These are phyloP conservation scores for Candida morakotiae DNA, from an alignment of 805 yeast species.

Conservation along the genomic window DNA sequence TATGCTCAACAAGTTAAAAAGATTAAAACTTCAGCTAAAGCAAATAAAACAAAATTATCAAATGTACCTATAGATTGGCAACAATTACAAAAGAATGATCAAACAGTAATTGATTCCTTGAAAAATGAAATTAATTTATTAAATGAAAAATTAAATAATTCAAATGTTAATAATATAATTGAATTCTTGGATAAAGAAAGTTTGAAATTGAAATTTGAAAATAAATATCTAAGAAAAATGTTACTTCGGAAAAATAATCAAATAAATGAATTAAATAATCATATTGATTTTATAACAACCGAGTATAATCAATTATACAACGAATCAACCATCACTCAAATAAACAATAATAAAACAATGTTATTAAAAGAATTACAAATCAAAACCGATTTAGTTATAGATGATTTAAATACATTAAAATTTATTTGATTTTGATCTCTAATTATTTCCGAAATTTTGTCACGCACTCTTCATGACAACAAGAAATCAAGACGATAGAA, in stretches of 20 bases:
- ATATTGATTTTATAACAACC: slow-evolving; percentile 19
- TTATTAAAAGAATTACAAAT: slow-evolving; percentile 8
- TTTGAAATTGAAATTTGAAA: slow-evolving; percentile 28
- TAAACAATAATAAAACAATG: background rate
- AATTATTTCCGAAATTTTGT: slow-evolving; percentile 13
- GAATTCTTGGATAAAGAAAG: slow-evolving; percentile 29
- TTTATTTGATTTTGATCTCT: too few relatives aligned
- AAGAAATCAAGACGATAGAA: slow-evolving; percentile 46
- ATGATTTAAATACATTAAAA: slow-evolving; percentile 12
- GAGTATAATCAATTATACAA: slow-evolving; percentile 12
- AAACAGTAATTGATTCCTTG: slow-evolving; percentile 22
- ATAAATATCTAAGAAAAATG: slow-evolving; percentile 24
- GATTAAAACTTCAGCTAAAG: slow-evolving; percentile 58
- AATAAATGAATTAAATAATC: slow-evolving; percentile 20
- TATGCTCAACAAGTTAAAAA: slow-evolving; percentile 75
- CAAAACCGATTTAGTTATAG: slow-evolving; percentile 8
- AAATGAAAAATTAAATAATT: slow-evolving; percentile 18
- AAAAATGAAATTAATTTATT: slow-evolving; percentile 29
- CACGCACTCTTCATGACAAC: background rate
- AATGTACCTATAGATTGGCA: slow-evolving; percentile 29
- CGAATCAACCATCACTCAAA: slow-evolving; percentile 6
- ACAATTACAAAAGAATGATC: slow-evolving; percentile 22
- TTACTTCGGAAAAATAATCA: slow-evolving; percentile 15
- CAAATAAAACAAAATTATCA: slow-evolving; percentile 28
- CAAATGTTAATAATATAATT: slow-evolving; percentile 18